These are phyloP conservation scores for Aspergillus melleus DNA, from an alignment of 2,329 filamentous ascomycete genomes.

Conservation along the genomic window DNA sequence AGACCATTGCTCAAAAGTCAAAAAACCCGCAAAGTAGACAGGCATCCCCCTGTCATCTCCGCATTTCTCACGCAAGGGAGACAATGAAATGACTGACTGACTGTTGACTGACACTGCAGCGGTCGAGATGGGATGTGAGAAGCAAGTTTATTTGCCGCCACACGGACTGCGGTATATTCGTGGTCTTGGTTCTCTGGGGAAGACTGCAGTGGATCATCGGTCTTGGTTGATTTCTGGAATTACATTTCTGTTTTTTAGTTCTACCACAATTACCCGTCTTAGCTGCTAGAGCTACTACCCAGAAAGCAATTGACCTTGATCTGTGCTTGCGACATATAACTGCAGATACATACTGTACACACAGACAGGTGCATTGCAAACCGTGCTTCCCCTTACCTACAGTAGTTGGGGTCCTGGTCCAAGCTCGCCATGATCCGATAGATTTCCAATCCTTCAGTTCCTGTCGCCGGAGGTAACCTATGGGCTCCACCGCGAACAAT, in stretches of 20 bases:
- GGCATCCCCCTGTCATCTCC: slow-evolving; percentile 16
- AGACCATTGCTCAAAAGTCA: not conserved
- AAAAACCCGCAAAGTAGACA: not conserved
- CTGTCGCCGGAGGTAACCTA: not conserved
- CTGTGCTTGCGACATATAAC: not conserved
- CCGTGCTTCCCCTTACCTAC: not conserved
- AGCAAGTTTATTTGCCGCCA: not conserved
- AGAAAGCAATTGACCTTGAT: not conserved
- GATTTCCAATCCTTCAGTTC: not conserved
- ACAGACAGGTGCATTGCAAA: not conserved
- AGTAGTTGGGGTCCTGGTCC: not conserved
- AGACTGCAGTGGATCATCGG: too few relatives aligned
- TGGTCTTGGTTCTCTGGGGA: too few relatives aligned
- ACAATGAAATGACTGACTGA: not conserved
- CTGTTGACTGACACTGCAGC: not conserved
- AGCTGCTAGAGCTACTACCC: too few relatives aligned
- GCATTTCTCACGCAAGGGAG: slow-evolving; percentile 18
- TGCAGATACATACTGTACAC: not conserved
- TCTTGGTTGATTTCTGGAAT: too few relatives aligned
- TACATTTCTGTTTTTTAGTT: too few relatives aligned
- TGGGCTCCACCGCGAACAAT: not conserved
- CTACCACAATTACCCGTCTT: too few relatives aligned
- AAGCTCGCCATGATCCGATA: not conserved
- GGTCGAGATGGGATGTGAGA: not conserved
- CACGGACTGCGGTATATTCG: not conserved